Evolutionary conservation across 768 basidiomycete species (phyloP), one percentile per base, ranked within the genome.

Genomic region (Agaricus blazei): DNA sequence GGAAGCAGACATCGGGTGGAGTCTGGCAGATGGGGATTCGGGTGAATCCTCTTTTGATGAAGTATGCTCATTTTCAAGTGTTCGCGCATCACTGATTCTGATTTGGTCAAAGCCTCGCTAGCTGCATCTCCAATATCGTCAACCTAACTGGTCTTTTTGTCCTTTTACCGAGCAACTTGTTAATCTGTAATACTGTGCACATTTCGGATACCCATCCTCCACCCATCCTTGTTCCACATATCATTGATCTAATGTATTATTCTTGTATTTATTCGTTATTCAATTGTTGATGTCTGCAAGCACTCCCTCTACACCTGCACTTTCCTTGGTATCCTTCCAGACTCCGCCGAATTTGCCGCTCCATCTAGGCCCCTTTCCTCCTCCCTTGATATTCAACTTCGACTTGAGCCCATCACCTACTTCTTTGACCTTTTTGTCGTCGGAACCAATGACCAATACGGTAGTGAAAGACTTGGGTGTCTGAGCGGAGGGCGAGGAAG

Each of bases 341-440:
- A 83, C 77, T 0, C 88, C 88, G 6, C 67, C 74, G 53, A 76
- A 78, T 65, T 90, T 87, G 9, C 90, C 89, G 58, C 88, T 90
- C 85, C 89, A 91, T 61, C 78, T 80, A 15, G 71, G 60, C 1
- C 87, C 89, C 63, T 87, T 90, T 3, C 90, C 88, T 9, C 90
- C 90, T 6, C 90, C 90, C 70, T 85, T 92, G 46, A 87, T 74
- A 8, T 74, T 73, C 28, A 87, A 70, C 59, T 77, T 82, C 4
- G 68, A 64, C 65, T 82, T 88, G 42, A 88, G 65, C 26, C 65
- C 72, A 3, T 83, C 83, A 2, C 87, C 86, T 1, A 69, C 70
- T 58, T 70, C 73, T 67, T 84, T 87, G 15, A 88, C 84, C 9
- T 69, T 70, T 50, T 78, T 72, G 37, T 84, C 84, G 28, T 84